Evolutionary conservation across 768 basidiomycete species (phyloP), one percentile per base, ranked within the genome.

Genomic region (Boletellus ananiceps): DNA sequence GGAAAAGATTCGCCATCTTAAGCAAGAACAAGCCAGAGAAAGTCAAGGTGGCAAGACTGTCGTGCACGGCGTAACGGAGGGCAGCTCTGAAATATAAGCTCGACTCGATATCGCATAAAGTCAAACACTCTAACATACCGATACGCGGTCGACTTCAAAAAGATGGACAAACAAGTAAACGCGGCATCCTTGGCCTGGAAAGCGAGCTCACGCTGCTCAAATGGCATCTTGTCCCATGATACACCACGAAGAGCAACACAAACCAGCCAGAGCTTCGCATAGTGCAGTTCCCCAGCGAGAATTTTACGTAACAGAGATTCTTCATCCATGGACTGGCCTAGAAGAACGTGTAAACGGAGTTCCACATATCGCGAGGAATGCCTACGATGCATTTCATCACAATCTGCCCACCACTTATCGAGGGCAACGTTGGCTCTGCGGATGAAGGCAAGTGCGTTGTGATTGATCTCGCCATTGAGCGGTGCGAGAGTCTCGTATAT

Each of bases 131-230:
- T 5, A n/a, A 63, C 77, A 34, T 59, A 88, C 89, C 90, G 78
- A 59, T 91, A 90, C 40, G 88, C 85, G 5, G 81, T 75, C 16
- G 88, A 89, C 47, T 81, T 82, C 56, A 95, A 73, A 69, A 94
- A 93, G 44, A 89, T 86, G 40, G 85, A 79, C 37, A 97, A 71
- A 63, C 91, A 93, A 55, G 83, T 83, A 32, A 86, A 82, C 5
- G 93, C 93, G 0, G 93, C 88, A 60, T 94, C 91, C 70, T 93
- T 95, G 23, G 93, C 93, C 61, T 94, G 89, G 74, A 95, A 94
- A 3, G 93, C 93, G 40, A 95, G 77, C 65, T 95, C 93, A 34
- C 92, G 84, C 63, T 95, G 93, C 66, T 96, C 93, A 52, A 88
- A 91, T 4, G 91, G 83, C 86, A 96, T 91, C 69, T 93, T 93